A percentile compares a stretch with the other conserved stretches of the same genome.
Conservation (phyloP, 257 asterid genomes). For the Vinca minor region DNA sequence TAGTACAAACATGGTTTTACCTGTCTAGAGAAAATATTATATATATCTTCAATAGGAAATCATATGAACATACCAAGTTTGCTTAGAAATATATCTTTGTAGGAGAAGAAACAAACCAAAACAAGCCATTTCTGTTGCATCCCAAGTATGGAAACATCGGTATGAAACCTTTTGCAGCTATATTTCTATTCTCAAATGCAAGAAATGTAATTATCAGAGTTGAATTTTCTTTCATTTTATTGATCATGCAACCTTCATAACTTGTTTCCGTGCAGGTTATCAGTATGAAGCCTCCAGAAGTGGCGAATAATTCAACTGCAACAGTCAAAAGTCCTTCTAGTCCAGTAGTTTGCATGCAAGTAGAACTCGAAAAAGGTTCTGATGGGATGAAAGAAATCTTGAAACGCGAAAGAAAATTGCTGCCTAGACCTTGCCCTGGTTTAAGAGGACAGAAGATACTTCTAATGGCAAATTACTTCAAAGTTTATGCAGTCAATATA, state of each 20-base stretch:
- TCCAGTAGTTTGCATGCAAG: conserved; percentile 19
- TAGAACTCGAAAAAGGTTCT: conserved; percentile 6
- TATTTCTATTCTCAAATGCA: too few relatives aligned
- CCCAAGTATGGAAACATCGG: not conserved
- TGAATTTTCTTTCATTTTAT: not conserved
- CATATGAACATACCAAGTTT: not conserved
- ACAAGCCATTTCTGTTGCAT: not conserved
- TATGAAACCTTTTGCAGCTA: not conserved
- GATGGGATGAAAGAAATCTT: conserved; percentile 13
- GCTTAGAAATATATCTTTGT: not conserved
- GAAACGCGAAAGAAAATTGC: conserved; percentile 14
- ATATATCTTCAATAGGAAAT: not conserved
- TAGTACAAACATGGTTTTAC: too few relatives aligned
- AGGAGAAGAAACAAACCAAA: not conserved
- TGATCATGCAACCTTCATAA: not conserved
- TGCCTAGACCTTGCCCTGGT: conserved; percentile 16
- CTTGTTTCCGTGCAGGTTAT: not conserved
- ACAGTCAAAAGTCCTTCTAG: conserved; percentile 22
- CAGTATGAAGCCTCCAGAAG: conserved; percentile 18
- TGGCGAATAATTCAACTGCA: conserved; percentile 19
- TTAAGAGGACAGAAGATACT: conserved; percentile 32
- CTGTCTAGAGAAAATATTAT: not conserved
- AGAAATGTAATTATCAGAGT: too few relatives aligned
- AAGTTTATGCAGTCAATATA: conserved; percentile 22
- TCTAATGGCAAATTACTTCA: conserved; percentile 32